Evolutionary conservation across 1,284 basidiomycete genomes (phyloP).

Genomic region (Earliella scabrosa): DNA sequence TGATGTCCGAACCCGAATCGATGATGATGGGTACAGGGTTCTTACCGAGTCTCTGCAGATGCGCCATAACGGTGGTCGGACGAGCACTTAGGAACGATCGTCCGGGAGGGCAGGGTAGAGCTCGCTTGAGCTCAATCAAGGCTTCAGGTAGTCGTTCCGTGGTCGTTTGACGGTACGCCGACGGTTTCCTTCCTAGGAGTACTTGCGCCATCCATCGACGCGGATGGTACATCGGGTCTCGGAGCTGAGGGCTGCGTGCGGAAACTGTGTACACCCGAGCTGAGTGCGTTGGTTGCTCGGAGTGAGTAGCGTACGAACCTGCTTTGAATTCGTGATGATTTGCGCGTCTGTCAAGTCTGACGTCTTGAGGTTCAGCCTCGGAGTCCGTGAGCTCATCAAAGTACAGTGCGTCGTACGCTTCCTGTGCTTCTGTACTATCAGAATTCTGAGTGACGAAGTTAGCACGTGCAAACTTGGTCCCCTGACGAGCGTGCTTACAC

Average conservation of each 20-base stretch:
- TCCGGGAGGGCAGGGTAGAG: slow-evolving; percentile 34
- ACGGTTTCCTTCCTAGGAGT: too few species aligned
- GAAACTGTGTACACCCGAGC: too few species aligned
- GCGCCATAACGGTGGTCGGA: neutral
- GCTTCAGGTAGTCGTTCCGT: too few species aligned
- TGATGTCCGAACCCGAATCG: slow-evolving; percentile 35
- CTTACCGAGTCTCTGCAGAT: neutral
- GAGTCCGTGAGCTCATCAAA: neutral
- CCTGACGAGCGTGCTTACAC: slow-evolving; percentile 27
- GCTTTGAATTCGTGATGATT: neutral
- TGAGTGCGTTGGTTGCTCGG: too few species aligned
- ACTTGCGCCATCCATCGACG: too few species aligned
- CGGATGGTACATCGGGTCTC: too few species aligned
- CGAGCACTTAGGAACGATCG: slow-evolving; percentile 31
- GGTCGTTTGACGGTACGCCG: too few species aligned
- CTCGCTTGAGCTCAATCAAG: too few species aligned
- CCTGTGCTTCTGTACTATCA: slow-evolving; percentile 20
- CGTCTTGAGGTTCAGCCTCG: neutral
- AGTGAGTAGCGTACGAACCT: neutral
- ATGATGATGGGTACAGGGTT: neutral
- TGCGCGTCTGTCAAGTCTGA: neutral
- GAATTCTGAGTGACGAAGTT: neutral
- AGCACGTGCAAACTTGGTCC: slow-evolving; percentile 8
- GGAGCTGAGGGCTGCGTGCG: too few species aligned
- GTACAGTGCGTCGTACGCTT: slow-evolving; percentile 9